Evolutionary conservation across 2,329 filamentous ascomycete species (phyloP).

Genomic region (Colletotrichum cuscutae): DNA sequence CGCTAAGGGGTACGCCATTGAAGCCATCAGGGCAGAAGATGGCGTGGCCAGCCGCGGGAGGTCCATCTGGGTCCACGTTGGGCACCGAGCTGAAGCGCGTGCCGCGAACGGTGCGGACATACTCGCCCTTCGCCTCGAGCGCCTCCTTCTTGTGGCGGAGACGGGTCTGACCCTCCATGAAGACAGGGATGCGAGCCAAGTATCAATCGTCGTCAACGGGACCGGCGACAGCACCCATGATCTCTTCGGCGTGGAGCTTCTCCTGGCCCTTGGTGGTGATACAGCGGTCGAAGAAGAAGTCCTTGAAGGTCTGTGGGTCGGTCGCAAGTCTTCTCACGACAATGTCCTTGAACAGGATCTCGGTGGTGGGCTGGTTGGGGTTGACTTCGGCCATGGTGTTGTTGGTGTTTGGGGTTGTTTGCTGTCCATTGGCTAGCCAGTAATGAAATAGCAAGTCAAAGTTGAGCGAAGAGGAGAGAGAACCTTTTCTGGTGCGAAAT

Average conservation of each 20-base stretch:
- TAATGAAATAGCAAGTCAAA: not conserved
- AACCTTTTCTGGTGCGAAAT: not conserved
- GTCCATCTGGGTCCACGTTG: not conserved
- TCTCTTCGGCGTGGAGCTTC: not conserved
- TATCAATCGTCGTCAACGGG: not conserved
- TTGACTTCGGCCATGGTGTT: not conserved
- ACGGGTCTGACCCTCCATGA: not conserved
- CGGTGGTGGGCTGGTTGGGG: not conserved
- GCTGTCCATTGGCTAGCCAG: not conserved
- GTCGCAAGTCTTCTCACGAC: not conserved
- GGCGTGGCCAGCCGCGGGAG: not conserved
- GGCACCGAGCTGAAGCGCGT: not conserved
- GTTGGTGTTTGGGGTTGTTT: not conserved
- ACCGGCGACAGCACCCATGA: not conserved
- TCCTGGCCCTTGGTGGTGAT: not conserved
- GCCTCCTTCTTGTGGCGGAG: not conserved
- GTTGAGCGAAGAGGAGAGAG: rapidly evolving
- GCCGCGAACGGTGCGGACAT: not conserved
- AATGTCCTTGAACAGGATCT: not conserved
- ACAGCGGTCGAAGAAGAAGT: conserved; percentile 16
- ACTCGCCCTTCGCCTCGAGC: not conserved
- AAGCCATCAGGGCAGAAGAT: not conserved
- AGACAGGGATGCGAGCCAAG: not conserved
- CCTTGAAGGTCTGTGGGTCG: not conserved
- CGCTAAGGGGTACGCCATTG: not conserved